Conservation (phyloP, 2,329 filamentous ascomycete species). For the Colletotrichum lentis region DNA sequence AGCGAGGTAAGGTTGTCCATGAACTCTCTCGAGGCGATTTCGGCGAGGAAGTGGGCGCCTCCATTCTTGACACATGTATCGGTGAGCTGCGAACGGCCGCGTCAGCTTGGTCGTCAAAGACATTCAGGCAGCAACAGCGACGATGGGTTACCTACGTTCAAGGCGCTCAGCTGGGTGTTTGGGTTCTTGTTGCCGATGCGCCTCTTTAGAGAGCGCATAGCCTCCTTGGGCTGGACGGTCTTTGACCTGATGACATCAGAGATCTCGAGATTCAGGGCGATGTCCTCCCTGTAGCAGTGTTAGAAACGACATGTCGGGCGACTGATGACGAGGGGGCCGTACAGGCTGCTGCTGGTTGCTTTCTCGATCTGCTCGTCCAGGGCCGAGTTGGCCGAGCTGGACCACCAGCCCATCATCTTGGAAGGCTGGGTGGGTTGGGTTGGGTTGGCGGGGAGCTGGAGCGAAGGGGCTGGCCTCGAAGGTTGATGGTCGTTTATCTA, state of each 20-base stretch:
- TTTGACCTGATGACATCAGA: slow-evolving; percentile 97
- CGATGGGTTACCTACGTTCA: slow-evolving; percentile 70
- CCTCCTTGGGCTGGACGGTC: slow-evolving; percentile 95
- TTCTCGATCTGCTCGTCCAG: slow-evolving; percentile 97
- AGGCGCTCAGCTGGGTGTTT: slow-evolving; percentile 92
- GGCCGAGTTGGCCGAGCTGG: slow-evolving; percentile 86
- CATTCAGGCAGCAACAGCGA: slow-evolving; percentile 36
- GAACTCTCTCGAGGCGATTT: slow-evolving; percentile 96
- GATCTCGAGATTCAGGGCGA: slow-evolving; percentile 96
- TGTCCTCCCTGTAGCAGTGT: slow-evolving; percentile 76
- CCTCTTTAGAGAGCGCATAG: slow-evolving; percentile 94
- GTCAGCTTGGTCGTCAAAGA: slow-evolving; percentile 38
- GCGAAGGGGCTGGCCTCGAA: slow-evolving; percentile 19
- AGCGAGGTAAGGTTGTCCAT: slow-evolving; percentile 97
- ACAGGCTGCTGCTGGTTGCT: slow-evolving; percentile 94
- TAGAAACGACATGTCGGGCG: slow-evolving; percentile 36
- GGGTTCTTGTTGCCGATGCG: slow-evolving; percentile 98
- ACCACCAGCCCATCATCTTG: slow-evolving; percentile 93
- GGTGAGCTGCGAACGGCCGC: slow-evolving; percentile 71
- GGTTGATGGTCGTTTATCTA: slow-evolving; percentile 13
- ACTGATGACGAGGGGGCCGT: slow-evolving; percentile 48
- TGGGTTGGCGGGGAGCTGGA: slow-evolving; percentile 21
- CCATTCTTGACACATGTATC: slow-evolving; percentile 99
- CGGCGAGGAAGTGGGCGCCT: slow-evolving; percentile 89
- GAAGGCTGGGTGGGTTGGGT: slow-evolving; percentile 22